Percentiles rank a stretch among this genome's conserved stretches.
Conservation (phyloP, 352 stramenopile species). For the Pythium aristosporum region DNA sequence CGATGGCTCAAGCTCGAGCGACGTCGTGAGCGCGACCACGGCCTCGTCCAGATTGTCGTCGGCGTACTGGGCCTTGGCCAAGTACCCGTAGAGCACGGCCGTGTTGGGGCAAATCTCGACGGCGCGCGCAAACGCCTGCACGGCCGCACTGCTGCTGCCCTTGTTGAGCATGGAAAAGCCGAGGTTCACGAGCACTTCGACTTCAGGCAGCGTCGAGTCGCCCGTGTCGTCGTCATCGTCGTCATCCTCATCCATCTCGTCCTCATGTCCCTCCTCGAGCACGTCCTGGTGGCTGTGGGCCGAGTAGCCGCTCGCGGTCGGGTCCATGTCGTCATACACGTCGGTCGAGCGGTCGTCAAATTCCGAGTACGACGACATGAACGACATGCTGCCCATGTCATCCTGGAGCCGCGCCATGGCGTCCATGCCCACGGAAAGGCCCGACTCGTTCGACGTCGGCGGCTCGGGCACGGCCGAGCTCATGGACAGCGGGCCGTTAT, state of each 20-base stretch:
- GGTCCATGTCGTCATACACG: constrained; percentile 20
- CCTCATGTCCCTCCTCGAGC: constrained; percentile 26
- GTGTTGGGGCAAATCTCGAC: constrained; percentile 80
- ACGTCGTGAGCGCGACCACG: constrained; percentile 56
- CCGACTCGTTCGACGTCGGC: constrained; percentile 21
- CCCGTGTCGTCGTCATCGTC: constrained; percentile 62
- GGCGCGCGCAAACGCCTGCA: constrained; percentile 81
- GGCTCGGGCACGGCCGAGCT: constrained; percentile 24
- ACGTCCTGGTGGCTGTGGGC: constrained; percentile 5
- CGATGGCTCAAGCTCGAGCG: constrained; percentile 71
- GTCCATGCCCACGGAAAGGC: not conserved
- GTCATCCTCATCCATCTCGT: constrained; percentile 15
- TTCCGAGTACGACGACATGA: constrained; percentile 37
- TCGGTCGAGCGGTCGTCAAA: constrained; percentile 32
- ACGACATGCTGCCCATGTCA: constrained; percentile 32
- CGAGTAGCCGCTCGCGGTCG: not conserved
- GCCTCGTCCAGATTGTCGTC: constrained; percentile 83
- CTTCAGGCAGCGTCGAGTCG: constrained; percentile 67
- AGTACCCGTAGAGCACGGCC: constrained; percentile 69
- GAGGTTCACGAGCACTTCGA: constrained; percentile 80
- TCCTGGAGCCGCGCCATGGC: constrained; percentile 26
- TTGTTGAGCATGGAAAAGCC: constrained; percentile 84
- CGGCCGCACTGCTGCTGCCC: constrained; percentile 66
- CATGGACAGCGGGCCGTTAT: constrained; percentile 12
- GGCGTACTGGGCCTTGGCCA: constrained; percentile 81